These are phyloP conservation scores for Neurospora crassa DNA, from an alignment of 2,329 filamentous ascomycete species.

Conservation along the genomic window DNA sequence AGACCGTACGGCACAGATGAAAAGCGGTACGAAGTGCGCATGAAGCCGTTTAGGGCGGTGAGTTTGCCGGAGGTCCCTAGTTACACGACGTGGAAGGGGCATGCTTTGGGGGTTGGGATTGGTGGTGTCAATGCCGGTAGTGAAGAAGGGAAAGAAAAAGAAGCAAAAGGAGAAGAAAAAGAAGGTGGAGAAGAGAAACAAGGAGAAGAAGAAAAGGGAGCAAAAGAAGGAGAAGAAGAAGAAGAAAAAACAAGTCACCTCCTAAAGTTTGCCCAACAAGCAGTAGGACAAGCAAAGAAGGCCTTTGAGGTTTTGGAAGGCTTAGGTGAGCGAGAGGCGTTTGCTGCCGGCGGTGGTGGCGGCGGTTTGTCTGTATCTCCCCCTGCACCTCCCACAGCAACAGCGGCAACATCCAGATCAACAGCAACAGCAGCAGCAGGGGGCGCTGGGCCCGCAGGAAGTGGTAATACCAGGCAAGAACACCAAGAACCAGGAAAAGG, in stretches of 20 bases:
- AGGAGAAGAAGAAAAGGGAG: neutral
- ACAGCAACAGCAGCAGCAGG: neutral
- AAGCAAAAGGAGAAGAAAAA: too few relatives aligned
- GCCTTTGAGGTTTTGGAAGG: slow-evolving; percentile 36
- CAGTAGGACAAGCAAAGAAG: slow-evolving; percentile 35
- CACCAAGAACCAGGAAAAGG: neutral
- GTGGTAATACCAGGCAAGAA: neutral
- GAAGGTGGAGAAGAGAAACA: neutral
- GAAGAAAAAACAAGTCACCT: slow-evolving; percentile 21
- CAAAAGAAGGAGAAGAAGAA: too few relatives aligned
- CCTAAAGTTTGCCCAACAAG: slow-evolving; percentile 35
- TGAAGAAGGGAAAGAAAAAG: neutral
- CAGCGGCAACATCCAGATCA: neutral
- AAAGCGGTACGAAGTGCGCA: slow-evolving; percentile 71
- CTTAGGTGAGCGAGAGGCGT: neutral
- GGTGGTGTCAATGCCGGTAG: slow-evolving; percentile 14
- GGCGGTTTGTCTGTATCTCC: neutral
- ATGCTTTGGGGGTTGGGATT: neutral
- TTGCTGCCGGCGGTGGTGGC: neutral
- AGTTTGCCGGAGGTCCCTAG: slow-evolving; percentile 57
- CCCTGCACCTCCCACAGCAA: neutral
- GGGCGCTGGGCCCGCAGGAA: neutral
- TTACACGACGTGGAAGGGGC: slow-evolving; percentile 41
- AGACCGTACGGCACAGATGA: slow-evolving; percentile 58
- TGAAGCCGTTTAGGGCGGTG: slow-evolving; percentile 71